Evolutionary conservation across 2,329 filamentous ascomycete genomes (phyloP).

Genomic region (Capronia coronata): DNA sequence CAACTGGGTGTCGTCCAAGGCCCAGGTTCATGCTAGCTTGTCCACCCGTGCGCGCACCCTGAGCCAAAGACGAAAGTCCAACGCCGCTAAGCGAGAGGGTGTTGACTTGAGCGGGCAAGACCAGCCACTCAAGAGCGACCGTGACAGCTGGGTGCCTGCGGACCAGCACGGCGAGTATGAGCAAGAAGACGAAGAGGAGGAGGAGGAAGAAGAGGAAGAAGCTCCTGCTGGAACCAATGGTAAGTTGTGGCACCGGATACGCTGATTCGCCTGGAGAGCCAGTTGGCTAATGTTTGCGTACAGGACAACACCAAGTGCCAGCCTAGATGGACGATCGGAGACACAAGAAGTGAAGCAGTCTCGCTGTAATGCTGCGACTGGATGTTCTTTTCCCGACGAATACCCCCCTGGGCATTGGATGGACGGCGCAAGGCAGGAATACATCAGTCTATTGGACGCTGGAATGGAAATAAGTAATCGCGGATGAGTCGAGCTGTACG

Average conservation of each 20-base stretch:
- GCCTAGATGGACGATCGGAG: not conserved
- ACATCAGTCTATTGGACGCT: no score
- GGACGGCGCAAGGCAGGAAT: not conserved
- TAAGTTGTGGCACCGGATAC: slow-evolving; percentile 20
- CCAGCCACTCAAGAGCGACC: slow-evolving; percentile 68
- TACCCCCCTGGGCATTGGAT: not conserved
- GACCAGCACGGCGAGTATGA: slow-evolving; percentile 48
- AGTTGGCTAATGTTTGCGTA: not conserved
- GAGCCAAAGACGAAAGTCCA: slow-evolving; percentile 73
- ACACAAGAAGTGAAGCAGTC: not conserved
- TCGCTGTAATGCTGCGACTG: not conserved
- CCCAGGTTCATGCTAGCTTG: slow-evolving; percentile 78
- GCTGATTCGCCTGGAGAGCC: no score
- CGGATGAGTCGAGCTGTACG: no score
- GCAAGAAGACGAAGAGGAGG: slow-evolving; percentile 40
- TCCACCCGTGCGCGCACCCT: slow-evolving; percentile 81
- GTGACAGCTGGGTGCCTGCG: slow-evolving; percentile 72
- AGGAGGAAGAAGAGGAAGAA: slow-evolving; percentile 30
- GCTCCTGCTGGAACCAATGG: slow-evolving; percentile 24
- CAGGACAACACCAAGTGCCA: slow-evolving; percentile 18
- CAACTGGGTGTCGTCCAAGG: slow-evolving; percentile 91
- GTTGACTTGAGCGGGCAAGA: slow-evolving; percentile 81
- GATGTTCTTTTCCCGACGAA: not conserved
- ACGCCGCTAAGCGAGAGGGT: slow-evolving; percentile 55
- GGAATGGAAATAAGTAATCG: no score